Percentiles rank a stretch among this genome's conserved stretches.
These are phyloP conservation scores for Peribolospora kevripleyi DNA, from an alignment of 768 basidiomycete genomes.

Conservation along the genomic window DNA sequence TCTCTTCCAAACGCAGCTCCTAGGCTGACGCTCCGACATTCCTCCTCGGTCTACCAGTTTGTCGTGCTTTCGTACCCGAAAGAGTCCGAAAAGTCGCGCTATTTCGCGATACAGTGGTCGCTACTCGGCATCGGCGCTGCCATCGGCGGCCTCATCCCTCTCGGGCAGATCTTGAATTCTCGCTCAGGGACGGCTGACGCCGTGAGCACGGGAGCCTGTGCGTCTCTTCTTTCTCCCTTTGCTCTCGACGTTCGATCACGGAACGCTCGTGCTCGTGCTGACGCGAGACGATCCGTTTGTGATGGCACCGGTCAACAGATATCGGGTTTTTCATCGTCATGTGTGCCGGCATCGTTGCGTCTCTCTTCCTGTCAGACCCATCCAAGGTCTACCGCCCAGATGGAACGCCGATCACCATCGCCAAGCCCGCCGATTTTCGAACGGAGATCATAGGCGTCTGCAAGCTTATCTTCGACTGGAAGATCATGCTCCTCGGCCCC, in stretches of 20 bases:
- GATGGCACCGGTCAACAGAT: background rate
- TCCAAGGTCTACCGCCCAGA: background rate
- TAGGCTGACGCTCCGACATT: no score
- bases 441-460: background rate
- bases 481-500: background rate
- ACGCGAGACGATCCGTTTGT: no score
- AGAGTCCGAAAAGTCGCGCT: background rate
- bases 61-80: background rate
- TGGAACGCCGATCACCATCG: background rate
- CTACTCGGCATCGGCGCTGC: background rate
- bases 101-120: background rate
- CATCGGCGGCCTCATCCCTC: background rate
- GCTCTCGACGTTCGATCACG: background rate
- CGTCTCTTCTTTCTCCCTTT: background rate
- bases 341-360: background rate
- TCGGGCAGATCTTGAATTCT: background rate
- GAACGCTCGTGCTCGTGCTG: no score
- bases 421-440: background rate
- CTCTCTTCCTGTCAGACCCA: background rate
- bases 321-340: background rate
- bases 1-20: no score
- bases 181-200: background rate
- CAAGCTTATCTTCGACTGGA: background rate
- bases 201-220: background rate
- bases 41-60: background rate